Percentiles rank a stretch among this genome's conserved stretches.
Evolutionary conservation across 331 rosid species (phyloP).

Genomic region (Rosa hybrid): DNA sequence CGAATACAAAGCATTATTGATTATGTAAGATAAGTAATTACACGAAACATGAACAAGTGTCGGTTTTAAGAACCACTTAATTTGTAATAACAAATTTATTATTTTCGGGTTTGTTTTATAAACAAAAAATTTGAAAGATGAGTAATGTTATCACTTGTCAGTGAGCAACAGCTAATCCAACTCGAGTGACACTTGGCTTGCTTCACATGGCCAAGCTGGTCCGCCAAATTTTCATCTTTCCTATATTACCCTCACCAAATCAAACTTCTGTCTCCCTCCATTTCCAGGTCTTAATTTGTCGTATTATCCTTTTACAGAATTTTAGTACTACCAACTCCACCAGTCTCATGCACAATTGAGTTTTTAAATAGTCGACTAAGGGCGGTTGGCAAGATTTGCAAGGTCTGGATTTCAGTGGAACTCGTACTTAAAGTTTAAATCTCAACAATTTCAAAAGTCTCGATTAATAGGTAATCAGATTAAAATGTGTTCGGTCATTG

Average conservation of each 20-base stretch:
- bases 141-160: background rate
- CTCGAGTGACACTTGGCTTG: constrained; percentile 9
- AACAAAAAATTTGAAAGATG: background rate
- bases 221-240: background rate
- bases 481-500: rapidly evolving
- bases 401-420: too few species aligned
- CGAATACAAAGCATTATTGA: too few species aligned
- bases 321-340: too few species aligned
- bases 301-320: background rate
- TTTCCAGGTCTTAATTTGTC: background rate
- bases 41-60: background rate
- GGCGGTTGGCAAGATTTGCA: too few species aligned
- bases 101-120: background rate
- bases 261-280: background rate
- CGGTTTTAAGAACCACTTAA: too few species aligned
- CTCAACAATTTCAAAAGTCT: too few species aligned
- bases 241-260: constrained; percentile 19
- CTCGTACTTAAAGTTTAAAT: too few species aligned
- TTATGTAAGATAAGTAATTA: too few species aligned
- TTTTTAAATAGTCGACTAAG: too few species aligned
- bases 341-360: too few species aligned
- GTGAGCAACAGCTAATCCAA: constrained; percentile 6
- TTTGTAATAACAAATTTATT: background rate
- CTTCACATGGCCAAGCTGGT: constrained; percentile 31
- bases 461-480: too few species aligned